Evolutionary conservation across 441 rosid species (phyloP).

Genomic region (Euphorbia celastroides): DNA sequence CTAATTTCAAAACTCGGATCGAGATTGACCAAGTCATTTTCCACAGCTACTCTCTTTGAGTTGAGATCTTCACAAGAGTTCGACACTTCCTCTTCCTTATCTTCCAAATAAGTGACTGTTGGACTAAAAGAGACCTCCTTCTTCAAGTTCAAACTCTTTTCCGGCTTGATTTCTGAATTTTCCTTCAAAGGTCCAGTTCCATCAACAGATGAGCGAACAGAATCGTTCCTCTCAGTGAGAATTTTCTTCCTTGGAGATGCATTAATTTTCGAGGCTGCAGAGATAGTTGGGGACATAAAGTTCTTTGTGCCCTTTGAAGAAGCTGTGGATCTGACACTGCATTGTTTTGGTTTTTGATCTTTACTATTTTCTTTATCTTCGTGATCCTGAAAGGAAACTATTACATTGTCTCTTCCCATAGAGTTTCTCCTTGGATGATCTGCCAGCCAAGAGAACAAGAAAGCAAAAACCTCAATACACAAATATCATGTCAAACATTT

Average conservation of each 20-base stretch:
- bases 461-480: neutral
- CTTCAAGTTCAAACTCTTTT: constrained; percentile 27
- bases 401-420: constrained; percentile 32
- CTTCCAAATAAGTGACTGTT: constrained; percentile 29
- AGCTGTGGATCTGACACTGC: too few relatives aligned
- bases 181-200: constrained; percentile 23
- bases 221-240: constrained; percentile 57
- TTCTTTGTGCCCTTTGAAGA: constrained; percentile 53
- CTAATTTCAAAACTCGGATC: constrained; percentile 40
- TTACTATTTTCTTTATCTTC: constrained; percentile 67
- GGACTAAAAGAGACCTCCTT: constrained; percentile 37
- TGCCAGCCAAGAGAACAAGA: constrained; percentile 11
- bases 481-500: neutral
- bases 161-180: constrained; percentile 19
- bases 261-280: constrained; percentile 69
- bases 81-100: constrained; percentile 22
- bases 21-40: constrained; percentile 34
- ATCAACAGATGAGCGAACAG: constrained; percentile 35
- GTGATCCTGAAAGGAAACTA: constrained; percentile 25
- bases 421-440: constrained; percentile 46
- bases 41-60: constrained; percentile 2
- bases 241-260: constrained; percentile 75
- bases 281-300: constrained; percentile 89
- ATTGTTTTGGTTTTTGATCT: constrained; percentile 28
- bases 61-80: constrained; percentile 17